Conservation (phyloP, 2,329 filamentous ascomycete genomes). For the Aspergillus cejpii region DNA sequence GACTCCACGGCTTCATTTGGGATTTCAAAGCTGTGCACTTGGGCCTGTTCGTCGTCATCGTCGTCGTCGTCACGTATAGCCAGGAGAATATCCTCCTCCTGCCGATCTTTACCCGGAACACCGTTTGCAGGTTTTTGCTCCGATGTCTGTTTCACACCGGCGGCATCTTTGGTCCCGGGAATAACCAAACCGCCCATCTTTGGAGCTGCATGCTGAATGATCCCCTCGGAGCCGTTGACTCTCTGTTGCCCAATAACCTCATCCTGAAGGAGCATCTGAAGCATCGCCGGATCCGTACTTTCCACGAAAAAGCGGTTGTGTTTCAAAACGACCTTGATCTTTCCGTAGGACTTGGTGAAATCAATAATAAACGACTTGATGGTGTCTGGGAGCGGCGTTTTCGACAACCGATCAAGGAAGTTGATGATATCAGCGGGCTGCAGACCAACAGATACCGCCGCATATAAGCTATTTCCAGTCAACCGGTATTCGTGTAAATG, state of each 20-base stretch:
- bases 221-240: conserved; percentile 63
- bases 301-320: conserved; percentile 93
- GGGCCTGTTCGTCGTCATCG: conserved; percentile 69
- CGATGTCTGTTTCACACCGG: conserved; percentile 69
- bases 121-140: conserved; percentile 36
- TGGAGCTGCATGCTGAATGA: conserved; percentile 74
- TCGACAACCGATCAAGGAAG: conserved; percentile 79
- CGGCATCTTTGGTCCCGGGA: conserved; percentile 87
- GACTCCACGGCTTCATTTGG: conserved; percentile 71
- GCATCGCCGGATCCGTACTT: conserved; percentile 76
- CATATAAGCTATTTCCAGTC: conserved; percentile 88
- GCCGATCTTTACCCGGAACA: conserved; percentile 32
- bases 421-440: conserved; percentile 84
- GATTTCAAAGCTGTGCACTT: conserved; percentile 91
- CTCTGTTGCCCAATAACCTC: conserved; percentile 71
- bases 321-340: conserved; percentile 90
- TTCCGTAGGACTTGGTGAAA: conserved; percentile 86
- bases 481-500: conserved; percentile 92
- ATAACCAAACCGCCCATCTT: conserved; percentile 86
- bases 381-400: conserved; percentile 75
- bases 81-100: conserved; percentile 63
- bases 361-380: conserved; percentile 73
- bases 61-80: conserved; percentile 69
- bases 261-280: conserved; percentile 82
- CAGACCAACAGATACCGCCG: conserved; percentile 89